These are phyloP conservation scores for Microdochium bolleyi DNA, from an alignment of 2,329 filamentous ascomycete genomes.

Conservation along the genomic window DNA sequence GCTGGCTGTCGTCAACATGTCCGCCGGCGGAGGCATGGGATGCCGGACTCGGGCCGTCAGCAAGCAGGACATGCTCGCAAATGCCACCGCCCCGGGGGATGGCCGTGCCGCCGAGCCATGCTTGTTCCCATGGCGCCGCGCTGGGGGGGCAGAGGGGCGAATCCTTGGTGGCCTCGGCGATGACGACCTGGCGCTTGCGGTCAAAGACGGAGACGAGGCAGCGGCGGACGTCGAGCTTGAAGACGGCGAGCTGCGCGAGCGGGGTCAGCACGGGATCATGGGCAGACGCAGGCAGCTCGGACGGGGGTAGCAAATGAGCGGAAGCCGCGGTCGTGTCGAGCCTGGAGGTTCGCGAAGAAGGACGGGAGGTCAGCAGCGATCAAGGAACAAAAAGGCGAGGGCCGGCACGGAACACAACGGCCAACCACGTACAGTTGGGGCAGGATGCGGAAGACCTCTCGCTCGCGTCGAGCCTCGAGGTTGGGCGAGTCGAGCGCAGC, in stretches of 20 bases:
- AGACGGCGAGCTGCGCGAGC: conserved; percentile 39
- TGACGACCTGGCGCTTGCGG: conserved; percentile 34
- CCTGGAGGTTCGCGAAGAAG: neutral
- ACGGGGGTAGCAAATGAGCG: neutral
- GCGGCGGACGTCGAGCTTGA: conserved; percentile 31
- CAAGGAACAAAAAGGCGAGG: neutral
- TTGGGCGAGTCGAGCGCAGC: too few species aligned
- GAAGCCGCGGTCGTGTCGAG: neutral
- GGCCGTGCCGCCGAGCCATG: conserved; percentile 18
- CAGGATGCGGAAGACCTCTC: neutral
- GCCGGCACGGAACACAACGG: neutral
- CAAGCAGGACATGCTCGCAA: conserved; percentile 19
- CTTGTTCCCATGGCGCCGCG: conserved; percentile 2
- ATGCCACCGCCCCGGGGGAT: conserved; percentile 19
- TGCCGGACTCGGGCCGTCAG: neutral
- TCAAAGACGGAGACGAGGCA: conserved; percentile 44
- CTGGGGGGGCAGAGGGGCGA: conserved; percentile 20
- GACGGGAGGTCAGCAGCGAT: neutral
- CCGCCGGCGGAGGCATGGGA: too few species aligned
- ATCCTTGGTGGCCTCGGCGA: conserved; percentile 40
- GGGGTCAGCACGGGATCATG: conserved; percentile 33
- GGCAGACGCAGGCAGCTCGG: neutral
- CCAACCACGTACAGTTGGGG: neutral
- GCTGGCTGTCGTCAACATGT: conserved; percentile 2
- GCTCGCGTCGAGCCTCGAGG: neutral